These are phyloP conservation scores for Ogataea henricii DNA, from an alignment of 805 yeast genomes.

Conservation along the genomic window DNA sequence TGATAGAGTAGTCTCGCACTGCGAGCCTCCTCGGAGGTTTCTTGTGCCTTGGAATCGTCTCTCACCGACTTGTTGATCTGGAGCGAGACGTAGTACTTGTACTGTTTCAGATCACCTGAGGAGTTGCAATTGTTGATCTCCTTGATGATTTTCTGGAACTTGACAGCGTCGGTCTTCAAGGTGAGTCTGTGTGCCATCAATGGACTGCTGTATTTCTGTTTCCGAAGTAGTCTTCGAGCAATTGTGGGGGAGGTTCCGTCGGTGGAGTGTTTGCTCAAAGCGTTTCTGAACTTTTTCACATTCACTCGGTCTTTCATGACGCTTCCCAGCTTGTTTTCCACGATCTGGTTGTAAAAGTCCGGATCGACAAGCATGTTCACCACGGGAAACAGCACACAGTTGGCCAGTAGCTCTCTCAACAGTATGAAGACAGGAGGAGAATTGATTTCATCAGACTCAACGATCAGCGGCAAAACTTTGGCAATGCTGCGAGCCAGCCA, in stretches of 20 bases:
- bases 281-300: constrained; percentile 69
- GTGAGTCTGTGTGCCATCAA: constrained; percentile 38
- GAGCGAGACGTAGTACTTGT: constrained; percentile 47
- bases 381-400: constrained; percentile 56
- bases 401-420: constrained; percentile 62
- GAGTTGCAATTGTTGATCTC: constrained; percentile 37
- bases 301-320: constrained; percentile 72
- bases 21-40: constrained; percentile 1
- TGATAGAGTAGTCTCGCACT: constrained; percentile 12
- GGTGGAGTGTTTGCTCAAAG: constrained; percentile 64
- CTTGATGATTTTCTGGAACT: constrained; percentile 43
- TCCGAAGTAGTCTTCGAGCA: constrained; percentile 2
- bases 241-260: constrained; percentile 9
- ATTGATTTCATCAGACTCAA: constrained; percentile 47
- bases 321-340: constrained; percentile 60
- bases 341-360: constrained; percentile 71
- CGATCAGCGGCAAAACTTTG: constrained; percentile 48
- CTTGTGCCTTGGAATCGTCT: constrained; percentile 29
- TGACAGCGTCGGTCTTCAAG: constrained; percentile 41
- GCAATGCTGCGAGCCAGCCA: constrained; percentile 49
- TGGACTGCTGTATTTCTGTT: constrained; percentile 18
- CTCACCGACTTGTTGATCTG: constrained; percentile 46
- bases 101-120: constrained; percentile 47
- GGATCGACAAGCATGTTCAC: constrained; percentile 60
- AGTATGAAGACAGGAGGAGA: constrained; percentile 53